Evolutionary conservation across 2,329 filamentous ascomycete genomes (phyloP).

Genomic region (Hypoxylon sp.): DNA sequence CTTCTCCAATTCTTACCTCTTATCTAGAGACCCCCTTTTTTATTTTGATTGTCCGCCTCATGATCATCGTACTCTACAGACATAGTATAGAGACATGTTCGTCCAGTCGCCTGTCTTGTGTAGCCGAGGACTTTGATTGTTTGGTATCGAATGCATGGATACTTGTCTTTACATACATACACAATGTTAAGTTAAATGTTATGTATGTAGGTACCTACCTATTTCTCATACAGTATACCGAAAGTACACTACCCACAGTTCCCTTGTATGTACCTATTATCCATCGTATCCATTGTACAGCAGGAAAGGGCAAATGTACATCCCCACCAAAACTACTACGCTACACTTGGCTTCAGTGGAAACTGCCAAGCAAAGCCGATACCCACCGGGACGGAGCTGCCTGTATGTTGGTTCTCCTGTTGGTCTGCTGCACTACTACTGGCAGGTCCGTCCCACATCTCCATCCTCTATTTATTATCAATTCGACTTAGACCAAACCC

Average conservation of each 20-base stretch:
- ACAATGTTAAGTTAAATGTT: too few relatives aligned
- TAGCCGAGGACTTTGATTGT: constrained; percentile 34
- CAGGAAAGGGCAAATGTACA: constrained; percentile 9
- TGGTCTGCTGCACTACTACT: constrained; percentile 26
- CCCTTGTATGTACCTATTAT: constrained; percentile 8
- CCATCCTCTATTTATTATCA: constrained; percentile 38
- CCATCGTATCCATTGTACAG: constrained; percentile 18
- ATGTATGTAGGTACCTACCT: constrained; percentile 9
- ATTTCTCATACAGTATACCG: constrained; percentile 36
- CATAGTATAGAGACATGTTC: not conserved
- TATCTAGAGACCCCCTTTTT: constrained; percentile 21
- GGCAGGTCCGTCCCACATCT: constrained; percentile 36
- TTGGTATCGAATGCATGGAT: constrained; percentile 30
- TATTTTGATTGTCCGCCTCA: constrained; percentile 11
- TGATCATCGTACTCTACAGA: constrained; percentile 28
- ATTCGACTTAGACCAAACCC: constrained; percentile 38
- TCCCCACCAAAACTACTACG: constrained; percentile 32
- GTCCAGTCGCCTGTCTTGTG: constrained; percentile 24
- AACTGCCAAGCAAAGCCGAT: constrained; percentile 44
- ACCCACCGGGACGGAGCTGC: constrained; percentile 44
- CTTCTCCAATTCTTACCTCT: constrained; percentile 16
- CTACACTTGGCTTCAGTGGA: constrained; percentile 33
- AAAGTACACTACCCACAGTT: constrained; percentile 22
- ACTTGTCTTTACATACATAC: constrained; percentile 1
- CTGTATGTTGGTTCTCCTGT: constrained; percentile 33